Conservation (phyloP, 176 grass and related monocot genomes). For the Pontederia paniculata region DNA sequence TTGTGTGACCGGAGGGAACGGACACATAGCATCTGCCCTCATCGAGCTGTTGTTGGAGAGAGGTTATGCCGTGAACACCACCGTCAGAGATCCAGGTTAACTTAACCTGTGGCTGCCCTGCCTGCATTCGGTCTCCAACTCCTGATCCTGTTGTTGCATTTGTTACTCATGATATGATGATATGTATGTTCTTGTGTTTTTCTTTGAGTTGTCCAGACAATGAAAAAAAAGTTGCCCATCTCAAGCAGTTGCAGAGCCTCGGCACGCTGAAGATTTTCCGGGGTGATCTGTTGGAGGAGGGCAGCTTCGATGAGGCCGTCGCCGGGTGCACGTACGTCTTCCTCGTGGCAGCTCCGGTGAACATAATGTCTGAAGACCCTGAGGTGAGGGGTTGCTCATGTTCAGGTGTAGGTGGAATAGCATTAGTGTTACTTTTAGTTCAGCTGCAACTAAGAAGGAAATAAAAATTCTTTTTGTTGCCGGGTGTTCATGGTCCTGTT, state of each 20-base stretch:
- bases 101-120: too few species aligned
- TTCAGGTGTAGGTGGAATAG: too few species aligned
- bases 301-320: constrained; percentile 55
- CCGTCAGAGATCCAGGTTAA: constrained; percentile 47
- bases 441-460: too few species aligned
- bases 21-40: constrained; percentile 45
- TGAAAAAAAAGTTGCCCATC: constrained; percentile 18
- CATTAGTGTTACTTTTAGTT: too few species aligned
- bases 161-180: neutral
- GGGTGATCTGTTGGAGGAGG: constrained; percentile 38
- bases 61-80: constrained; percentile 44
- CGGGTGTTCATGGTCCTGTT: too few species aligned
- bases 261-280: constrained; percentile 31
- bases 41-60: constrained; percentile 52
- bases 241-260: constrained; percentile 40
- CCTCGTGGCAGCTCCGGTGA: constrained; percentile 53
- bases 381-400: too few species aligned
- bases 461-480: too few species aligned
- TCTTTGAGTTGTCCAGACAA: constrained; percentile 20
- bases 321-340: constrained; percentile 47
- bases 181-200: constrained; percentile 6
- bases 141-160: too few species aligned
- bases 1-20: constrained; percentile 65
- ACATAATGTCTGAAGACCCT: constrained; percentile 24
- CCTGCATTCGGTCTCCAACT: too few species aligned